Conservation (phyloP, 371 early-diverging fungal genomes). For the Mortierella sp. region DNA sequence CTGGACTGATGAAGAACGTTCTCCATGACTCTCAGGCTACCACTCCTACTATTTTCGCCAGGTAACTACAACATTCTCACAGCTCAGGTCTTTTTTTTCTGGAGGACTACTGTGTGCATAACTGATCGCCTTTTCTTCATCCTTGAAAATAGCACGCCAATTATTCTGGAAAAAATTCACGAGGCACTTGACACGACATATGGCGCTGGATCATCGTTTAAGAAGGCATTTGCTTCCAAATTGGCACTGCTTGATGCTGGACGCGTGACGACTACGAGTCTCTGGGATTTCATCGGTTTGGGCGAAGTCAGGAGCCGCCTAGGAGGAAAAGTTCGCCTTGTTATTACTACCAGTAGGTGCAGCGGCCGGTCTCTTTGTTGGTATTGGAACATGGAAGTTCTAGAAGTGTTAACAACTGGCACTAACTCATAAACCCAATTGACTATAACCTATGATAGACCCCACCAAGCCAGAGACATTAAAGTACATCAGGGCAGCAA, state of each 20-base stretch:
- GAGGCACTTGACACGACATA: constrained; percentile 43
- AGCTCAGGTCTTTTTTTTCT: neutral
- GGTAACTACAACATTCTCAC: constrained; percentile 4
- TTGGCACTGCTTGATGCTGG: constrained; percentile 21
- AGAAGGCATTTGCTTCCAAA: constrained; percentile 61
- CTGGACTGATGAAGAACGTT: constrained; percentile 54
- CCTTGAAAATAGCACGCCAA: constrained; percentile 31
- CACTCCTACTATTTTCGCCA: constrained; percentile 46
- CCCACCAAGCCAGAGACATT: constrained; percentile 49
- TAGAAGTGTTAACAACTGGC: neutral
- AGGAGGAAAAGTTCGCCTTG: constrained; percentile 87
- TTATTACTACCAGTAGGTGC: constrained; percentile 60
- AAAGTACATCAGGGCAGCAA: constrained; percentile 65
- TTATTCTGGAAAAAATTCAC: constrained; percentile 50
- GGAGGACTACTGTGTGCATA: neutral
- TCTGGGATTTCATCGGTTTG: constrained; percentile 88
- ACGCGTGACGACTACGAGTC: constrained; percentile 32
- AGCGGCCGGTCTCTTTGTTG: neutral
- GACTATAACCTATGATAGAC: constrained; percentile 61
- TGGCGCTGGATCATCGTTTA: constrained; percentile 33
- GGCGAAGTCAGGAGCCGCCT: constrained; percentile 81
- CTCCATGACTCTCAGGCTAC: constrained; percentile 51
- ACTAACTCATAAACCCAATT: neutral
- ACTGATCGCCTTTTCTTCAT: neutral
- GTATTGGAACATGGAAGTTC: too few species aligned